These are phyloP conservation scores for Penicillium samsonianum DNA, from an alignment of 495 filamentous ascomycete genomes.

Conservation along the genomic window DNA sequence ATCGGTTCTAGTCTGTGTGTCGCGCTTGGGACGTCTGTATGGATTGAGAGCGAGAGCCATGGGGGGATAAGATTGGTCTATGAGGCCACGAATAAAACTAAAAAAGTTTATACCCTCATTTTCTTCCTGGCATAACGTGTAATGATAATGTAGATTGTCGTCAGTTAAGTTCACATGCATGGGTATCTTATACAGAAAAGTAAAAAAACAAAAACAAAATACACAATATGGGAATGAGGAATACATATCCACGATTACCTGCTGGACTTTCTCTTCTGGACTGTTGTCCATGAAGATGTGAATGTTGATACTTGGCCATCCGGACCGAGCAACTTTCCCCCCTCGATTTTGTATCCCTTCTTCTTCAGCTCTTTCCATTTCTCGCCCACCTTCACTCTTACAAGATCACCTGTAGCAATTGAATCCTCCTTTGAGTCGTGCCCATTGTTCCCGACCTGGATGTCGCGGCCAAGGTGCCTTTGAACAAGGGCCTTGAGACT, in stretches of 20 bases:
- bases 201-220: neutral
- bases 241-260: neutral
- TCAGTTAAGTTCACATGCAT: neutral
- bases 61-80: constrained; percentile 31
- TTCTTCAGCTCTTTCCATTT: constrained; percentile 63
- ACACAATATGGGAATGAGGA: neutral
- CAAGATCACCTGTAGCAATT: constrained; percentile 80
- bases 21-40: constrained; percentile 13
- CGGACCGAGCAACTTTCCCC: constrained; percentile 55
- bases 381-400: constrained; percentile 63
- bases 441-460: constrained; percentile 71
- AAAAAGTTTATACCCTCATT: constrained; percentile 37
- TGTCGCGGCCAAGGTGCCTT: constrained; percentile 64
- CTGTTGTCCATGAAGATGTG: neutral
- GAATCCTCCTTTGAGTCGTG: constrained; percentile 93
- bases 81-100: constrained; percentile 28
- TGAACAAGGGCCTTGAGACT: constrained; percentile 70
- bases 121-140: neutral
- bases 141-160: neutral
- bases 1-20: constrained; percentile 18
- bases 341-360: constrained; percentile 63
- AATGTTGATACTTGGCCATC: constrained; percentile 11
- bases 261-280: neutral
- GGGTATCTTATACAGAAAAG: neutral
- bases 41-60: constrained; percentile 20